Conservation (phyloP, 495 filamentous ascomycete species). For the Annulohypoxylon bovei region DNA sequence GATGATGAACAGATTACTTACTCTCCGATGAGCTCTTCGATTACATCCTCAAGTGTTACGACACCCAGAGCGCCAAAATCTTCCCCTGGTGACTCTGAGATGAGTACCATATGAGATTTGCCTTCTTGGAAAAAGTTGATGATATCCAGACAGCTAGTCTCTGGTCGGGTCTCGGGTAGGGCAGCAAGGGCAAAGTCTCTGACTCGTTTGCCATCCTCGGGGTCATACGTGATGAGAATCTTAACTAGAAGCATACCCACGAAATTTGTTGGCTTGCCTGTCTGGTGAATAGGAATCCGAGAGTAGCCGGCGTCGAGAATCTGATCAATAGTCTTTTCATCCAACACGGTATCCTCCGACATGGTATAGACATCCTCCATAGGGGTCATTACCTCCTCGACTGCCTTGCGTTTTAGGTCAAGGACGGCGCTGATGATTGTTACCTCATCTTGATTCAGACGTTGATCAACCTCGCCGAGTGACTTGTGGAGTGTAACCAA, state of each 20-base stretch:
- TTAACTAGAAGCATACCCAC: conserved; percentile 98
- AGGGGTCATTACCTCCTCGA: conserved; percentile 96
- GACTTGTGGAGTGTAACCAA: conserved; percentile 93
- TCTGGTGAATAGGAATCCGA: conserved; percentile 90
- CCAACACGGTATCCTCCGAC: conserved; percentile 88
- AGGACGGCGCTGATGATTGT: conserved; percentile 98
- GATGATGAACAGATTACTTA: conserved; percentile 60
- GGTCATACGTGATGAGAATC: conserved; percentile 98
- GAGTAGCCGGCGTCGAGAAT: conserved; percentile 95
- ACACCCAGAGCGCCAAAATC: conserved; percentile 91
- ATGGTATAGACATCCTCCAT: conserved; percentile 97
- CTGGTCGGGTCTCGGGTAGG: conserved; percentile 90
- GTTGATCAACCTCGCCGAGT: conserved; percentile 83
- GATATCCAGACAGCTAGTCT: conserved; percentile 96
- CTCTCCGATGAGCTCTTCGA: conserved; percentile 98
- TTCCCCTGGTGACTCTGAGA: conserved; percentile 88
- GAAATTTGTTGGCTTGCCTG: conserved; percentile 85
- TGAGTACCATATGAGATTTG: conserved; percentile 98
- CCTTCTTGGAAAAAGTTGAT: conserved; percentile 99
- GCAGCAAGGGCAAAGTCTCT: conserved; percentile 92
- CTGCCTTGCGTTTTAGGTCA: conserved; percentile 94
- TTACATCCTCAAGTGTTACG: conserved; percentile 96
- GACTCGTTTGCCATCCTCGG: conserved; percentile 86
- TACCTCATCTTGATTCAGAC: conserved; percentile 96
- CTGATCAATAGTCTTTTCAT: conserved; percentile 90